A percentile compares a stretch with the other conserved stretches of the same genome.
phyloP scores from a whole-genome alignment of 805 yeast genomes.

The Candida jianshihensis region DNA sequence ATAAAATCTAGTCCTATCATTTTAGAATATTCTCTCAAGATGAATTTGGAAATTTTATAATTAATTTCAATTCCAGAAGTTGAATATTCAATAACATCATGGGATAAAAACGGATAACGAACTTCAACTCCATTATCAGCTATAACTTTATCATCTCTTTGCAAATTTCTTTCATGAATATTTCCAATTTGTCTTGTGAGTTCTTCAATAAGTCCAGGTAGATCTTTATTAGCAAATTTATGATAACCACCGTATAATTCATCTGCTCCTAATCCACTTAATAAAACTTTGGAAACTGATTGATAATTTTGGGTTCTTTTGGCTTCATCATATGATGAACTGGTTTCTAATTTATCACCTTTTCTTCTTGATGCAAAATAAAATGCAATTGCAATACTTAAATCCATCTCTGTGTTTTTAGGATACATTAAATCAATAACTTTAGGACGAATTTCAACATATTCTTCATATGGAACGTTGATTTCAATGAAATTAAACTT shows the following conservation, averaged over 20 bases:
- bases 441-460: conserved; percentile 38
- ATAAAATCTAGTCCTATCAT: conserved; percentile 47
- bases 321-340: conserved; percentile 5
- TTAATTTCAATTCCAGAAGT: conserved; percentile 42
- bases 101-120: conserved; percentile 80
- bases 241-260: conserved; percentile 96
- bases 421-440: conserved; percentile 76
- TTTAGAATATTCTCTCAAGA: conserved; percentile 58
- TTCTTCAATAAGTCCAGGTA: conserved; percentile 45
- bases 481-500: conserved; percentile 53
- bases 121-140: conserved; percentile 84
- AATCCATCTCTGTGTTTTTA: conserved; percentile 86
- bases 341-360: conserved; percentile 25
- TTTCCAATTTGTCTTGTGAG: conserved; percentile 64
- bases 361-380: conserved; percentile 75
- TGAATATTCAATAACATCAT: conserved; percentile 45
- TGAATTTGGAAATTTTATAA: conserved; percentile 42
- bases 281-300: conserved; percentile 58
- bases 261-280: conserved; percentile 96
- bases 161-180: conserved; percentile 73
- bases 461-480: conserved; percentile 66
- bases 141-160: conserved; percentile 88
- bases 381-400: conserved; percentile 92
- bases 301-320: conserved; percentile 26
- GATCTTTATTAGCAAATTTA: conserved; percentile 51